These are phyloP conservation scores for Phaffomyces thermotolerans DNA, from an alignment of 805 yeast species.

Conservation along the genomic window DNA sequence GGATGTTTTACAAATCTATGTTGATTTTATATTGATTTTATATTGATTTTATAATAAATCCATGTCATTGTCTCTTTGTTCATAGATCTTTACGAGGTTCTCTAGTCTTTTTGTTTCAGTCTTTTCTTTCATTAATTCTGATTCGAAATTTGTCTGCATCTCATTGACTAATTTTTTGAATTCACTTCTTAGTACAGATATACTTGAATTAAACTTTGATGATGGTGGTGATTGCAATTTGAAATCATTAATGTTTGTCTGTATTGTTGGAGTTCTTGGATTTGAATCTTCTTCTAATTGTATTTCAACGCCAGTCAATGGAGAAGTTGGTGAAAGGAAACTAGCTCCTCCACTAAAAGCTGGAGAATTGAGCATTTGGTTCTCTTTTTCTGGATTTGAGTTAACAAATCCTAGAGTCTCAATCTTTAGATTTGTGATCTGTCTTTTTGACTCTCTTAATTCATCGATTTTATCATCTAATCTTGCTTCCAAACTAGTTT, in stretches of 20 bases:
- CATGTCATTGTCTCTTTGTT: constrained; percentile 14
- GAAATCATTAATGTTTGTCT: constrained; percentile 11
- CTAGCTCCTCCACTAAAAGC: background rate
- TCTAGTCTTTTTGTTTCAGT: constrained; percentile 41
- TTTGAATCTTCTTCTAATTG: constrained; percentile 5
- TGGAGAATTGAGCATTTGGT: constrained; percentile 1
- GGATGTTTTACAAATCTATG: background rate
- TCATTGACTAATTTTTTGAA: constrained; percentile 59
- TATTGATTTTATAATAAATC: constrained; percentile 1
- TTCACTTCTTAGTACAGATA: constrained; percentile 56
- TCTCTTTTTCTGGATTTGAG: constrained; percentile 6
- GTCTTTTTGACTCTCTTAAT: constrained; percentile 36
- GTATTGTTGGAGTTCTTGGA: constrained; percentile 20
- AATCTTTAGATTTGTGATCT: constrained; percentile 33
- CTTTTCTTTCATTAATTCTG: constrained; percentile 50
- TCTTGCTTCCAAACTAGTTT: constrained; percentile 26
- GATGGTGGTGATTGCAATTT: constrained; percentile 16
- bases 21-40: background rate
- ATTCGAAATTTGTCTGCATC: constrained; percentile 54
- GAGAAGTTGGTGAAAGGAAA: constrained; percentile 9
- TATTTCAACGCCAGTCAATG: constrained; percentile 20
- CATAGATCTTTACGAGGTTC: constrained; percentile 30
- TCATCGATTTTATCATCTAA: constrained; percentile 32
- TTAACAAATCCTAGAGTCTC: constrained; percentile 18
- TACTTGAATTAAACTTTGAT: constrained; percentile 29